phyloP scores from a whole-genome alignment of 2,329 filamentous ascomycete genomes.

The Waltergamsia citrina region DNA sequence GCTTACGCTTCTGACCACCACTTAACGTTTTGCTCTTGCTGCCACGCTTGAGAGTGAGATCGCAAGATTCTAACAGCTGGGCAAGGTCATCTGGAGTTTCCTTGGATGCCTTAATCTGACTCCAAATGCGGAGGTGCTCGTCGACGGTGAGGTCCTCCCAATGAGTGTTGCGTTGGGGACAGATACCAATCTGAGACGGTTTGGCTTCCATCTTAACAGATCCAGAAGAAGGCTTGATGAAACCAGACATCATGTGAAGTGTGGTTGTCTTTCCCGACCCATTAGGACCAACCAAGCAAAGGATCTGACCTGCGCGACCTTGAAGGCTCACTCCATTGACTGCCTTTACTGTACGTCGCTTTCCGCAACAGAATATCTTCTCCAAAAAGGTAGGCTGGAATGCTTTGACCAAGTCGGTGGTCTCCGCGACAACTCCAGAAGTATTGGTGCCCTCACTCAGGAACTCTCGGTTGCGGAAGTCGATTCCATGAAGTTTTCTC shows the following conservation, averaged over 20 bases:
- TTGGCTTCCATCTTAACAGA: slow-evolving; percentile 43
- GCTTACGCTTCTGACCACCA: slow-evolving; percentile 61
- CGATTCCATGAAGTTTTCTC: slow-evolving; percentile 21
- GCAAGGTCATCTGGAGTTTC: slow-evolving; percentile 36
- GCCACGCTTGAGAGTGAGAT: slow-evolving; percentile 47
- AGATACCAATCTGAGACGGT: slow-evolving; percentile 37
- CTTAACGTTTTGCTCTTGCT: slow-evolving; percentile 48
- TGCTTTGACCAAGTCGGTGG: slow-evolving; percentile 18
- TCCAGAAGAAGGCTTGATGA: slow-evolving; percentile 50
- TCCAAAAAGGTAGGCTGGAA: slow-evolving; percentile 18
- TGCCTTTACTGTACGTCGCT: slow-evolving; percentile 31
- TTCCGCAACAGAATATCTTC: slow-evolving; percentile 17
- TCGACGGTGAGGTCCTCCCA: slow-evolving; percentile 57
- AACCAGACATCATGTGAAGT: slow-evolving; percentile 56
- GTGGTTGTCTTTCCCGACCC: slow-evolving; percentile 65
- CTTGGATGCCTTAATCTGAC: slow-evolving; percentile 40
- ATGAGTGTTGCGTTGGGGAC: slow-evolving; percentile 59
- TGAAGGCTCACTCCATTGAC: slow-evolving; percentile 45
- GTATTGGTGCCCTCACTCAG: not conserved
- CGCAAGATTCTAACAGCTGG: slow-evolving; percentile 46
- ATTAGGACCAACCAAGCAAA: slow-evolving; percentile 60
- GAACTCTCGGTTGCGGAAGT: slow-evolving; percentile 16
- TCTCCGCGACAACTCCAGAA: slow-evolving; percentile 9
- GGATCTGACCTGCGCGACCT: slow-evolving; percentile 38
- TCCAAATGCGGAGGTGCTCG: slow-evolving; percentile 57